A percentile compares a stretch with the other conserved stretches of the same genome.
phyloP scores from a whole-genome alignment of 192 early-diverging fungal genomes.

The Coemansia javaensis region DNA sequence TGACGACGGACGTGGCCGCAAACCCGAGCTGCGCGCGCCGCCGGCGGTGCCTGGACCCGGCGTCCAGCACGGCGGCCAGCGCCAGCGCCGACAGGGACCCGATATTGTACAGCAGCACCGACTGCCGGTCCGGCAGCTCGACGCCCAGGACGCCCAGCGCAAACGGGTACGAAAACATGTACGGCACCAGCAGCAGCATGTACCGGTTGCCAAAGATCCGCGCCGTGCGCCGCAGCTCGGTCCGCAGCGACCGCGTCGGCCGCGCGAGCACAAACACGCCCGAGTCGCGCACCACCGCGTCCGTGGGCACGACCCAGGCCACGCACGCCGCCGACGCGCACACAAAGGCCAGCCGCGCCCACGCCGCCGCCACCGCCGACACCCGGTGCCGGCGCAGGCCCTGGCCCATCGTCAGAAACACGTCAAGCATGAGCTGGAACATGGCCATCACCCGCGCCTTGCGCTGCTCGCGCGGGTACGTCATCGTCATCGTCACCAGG shows the following conservation, averaged over 20 bases:
- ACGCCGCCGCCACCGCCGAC: slow-evolving; percentile 1
- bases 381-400: background rate
- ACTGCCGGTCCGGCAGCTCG: slow-evolving; percentile 1
- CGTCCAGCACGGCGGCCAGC: slow-evolving; percentile 12
- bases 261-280: slow-evolving; percentile 19
- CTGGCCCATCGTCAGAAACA: slow-evolving; percentile 17
- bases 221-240: background rate
- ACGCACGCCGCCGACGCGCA: background rate
- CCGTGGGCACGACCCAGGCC: slow-evolving; percentile 1
- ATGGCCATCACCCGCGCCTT: slow-evolving; percentile 14
- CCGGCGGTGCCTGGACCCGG: slow-evolving; percentile 3
- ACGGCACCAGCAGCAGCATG: slow-evolving; percentile 18
- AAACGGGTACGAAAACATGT: slow-evolving; percentile 26
- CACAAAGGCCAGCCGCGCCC: slow-evolving; percentile 2
- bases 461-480: slow-evolving; percentile 19
- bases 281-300: slow-evolving; percentile 13
- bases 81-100: slow-evolving; percentile 8
- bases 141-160: slow-evolving; percentile 6
- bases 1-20: background rate
- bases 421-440: slow-evolving; percentile 12
- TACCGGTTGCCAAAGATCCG: slow-evolving; percentile 8
- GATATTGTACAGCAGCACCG: slow-evolving; percentile 10
- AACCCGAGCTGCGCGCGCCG: slow-evolving; percentile 12
- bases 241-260: background rate
- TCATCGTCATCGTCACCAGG: slow-evolving; percentile 8